Evolutionary conservation across 2,329 filamentous ascomycete species (phyloP).

Genomic region (Gaeumannomyces tritici): DNA sequence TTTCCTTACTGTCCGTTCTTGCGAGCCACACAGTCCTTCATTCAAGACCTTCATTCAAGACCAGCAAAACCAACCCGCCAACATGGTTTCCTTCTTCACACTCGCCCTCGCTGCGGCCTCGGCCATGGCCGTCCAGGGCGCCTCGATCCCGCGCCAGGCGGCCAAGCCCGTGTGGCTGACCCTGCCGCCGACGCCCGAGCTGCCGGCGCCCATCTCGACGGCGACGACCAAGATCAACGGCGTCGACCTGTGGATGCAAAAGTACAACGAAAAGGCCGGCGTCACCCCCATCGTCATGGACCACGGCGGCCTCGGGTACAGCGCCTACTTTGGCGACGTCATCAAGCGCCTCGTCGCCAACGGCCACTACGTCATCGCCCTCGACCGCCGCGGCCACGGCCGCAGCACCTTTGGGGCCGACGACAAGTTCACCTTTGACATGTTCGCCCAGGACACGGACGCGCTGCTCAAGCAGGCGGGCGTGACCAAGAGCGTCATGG

Average conservation of each 20-base stretch:
- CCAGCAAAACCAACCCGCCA: not conserved
- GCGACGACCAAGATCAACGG: conserved; percentile 21
- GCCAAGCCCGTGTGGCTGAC: conserved; percentile 32
- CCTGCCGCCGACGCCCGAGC: conserved; percentile 25
- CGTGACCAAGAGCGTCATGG: conserved; percentile 20
- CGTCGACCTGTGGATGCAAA: conserved; percentile 29
- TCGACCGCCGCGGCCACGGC: conserved; percentile 31
- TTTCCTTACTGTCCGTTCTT: not conserved
- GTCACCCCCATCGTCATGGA: conserved; percentile 26
- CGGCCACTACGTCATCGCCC: conserved; percentile 26
- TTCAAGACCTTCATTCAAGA: not conserved
- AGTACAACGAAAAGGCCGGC: conserved; percentile 25
- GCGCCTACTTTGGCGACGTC: conserved; percentile 28
- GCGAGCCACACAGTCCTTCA: not conserved
- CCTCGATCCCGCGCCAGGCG: not conserved
- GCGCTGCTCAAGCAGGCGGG: conserved; percentile 19
- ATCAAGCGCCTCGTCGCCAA: conserved; percentile 21
- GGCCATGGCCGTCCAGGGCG: not conserved
- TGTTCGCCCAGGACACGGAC: conserved; percentile 25
- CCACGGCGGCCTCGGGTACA: conserved; percentile 30
- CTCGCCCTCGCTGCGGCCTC: not conserved
- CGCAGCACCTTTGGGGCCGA: conserved; percentile 23
- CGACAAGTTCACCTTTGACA: conserved; percentile 27
- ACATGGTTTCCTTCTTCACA: not conserved
- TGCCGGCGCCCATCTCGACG: conserved; percentile 23